Base-by-base conservation (phyloP, 495 filamentous ascomycete species). In the Bryoglossum gracile region DNA sequence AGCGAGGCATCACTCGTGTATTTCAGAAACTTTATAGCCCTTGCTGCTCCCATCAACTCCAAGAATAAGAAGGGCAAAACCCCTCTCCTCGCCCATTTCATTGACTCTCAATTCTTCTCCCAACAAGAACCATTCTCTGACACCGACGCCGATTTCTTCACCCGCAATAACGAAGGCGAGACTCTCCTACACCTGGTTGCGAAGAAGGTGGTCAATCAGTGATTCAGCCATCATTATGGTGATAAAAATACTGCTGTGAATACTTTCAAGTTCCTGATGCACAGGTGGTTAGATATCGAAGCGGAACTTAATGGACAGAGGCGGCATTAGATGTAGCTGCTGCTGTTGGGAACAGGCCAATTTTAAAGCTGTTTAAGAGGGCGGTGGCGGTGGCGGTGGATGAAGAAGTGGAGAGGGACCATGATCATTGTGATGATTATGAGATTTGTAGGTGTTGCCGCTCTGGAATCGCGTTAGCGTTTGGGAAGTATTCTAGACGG, bases 21-120 rank as follows among this genome's bases (percentile, higher is more conserved):
- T 10, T 52, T 60, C 21, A 26, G 30, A 21, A 33, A 47, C 2
- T 48, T 65, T 9, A 24, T 63, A 21, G 30, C 19, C 14, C 33
- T 47, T 14, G 61, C 59, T 4, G 16, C 58, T 4, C 45, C 57
- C 16, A 54, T 66, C 23, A 63, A 68, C 45, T 56, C 49, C 2
- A 43, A 47, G 9, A 63, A 68, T 32, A n/a, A 22, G 4, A 36
- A 25, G 9, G 59, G 59, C 21, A 62, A 66, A 43, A 68, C 65
- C 4, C 55, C 61, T 2, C 17, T 65, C 1, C 64, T 64, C 47
- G n/a, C n/a, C n/a, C n/a, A n/a, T n/a, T n/a, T n/a, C n/a, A n/a
- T n/a, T n/a, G n/a, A n/a, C n/a, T n/a, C n/a, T n/a, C n/a, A 18
- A 5, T 53, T 48, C 24, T 40, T 59, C 14, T 32, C 28, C 6